These are phyloP conservation scores for Thuja plicata DNA, from an alignment of 83 land plant genomes.

Conservation along the genomic window DNA sequence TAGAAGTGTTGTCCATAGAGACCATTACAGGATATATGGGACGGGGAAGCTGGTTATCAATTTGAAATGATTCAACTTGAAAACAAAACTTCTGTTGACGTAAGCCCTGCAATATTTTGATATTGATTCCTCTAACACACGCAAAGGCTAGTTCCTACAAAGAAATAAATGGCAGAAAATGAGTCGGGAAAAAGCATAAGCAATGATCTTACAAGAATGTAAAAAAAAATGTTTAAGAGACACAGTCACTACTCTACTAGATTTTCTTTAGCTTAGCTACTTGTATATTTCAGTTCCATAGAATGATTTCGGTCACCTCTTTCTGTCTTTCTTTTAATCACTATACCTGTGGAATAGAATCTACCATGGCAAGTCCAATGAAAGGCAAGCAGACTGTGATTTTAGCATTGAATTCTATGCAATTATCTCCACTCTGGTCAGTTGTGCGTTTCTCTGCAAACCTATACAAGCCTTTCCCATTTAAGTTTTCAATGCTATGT, in stretches of 20 bases:
- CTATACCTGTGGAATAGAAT: constrained; percentile 75
- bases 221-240: neutral
- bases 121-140: constrained; percentile 54
- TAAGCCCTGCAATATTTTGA: constrained; percentile 56
- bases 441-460: constrained; percentile 23
- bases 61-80: constrained; percentile 63
- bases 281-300: neutral
- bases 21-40: constrained; percentile 83
- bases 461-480: constrained; percentile 18
- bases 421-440: constrained; percentile 33
- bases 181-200: neutral
- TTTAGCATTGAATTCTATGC: constrained; percentile 36
- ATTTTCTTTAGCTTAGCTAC: neutral
- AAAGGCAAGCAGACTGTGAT: constrained; percentile 45
- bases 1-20: constrained; percentile 51
- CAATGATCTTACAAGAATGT: neutral
- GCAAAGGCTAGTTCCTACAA: constrained; percentile 82
- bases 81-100: constrained; percentile 72
- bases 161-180: neutral
- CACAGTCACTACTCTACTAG: neutral
- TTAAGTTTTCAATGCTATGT: constrained; percentile 51
- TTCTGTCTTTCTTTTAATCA: constrained; percentile 13
- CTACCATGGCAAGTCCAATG: constrained; percentile 79
- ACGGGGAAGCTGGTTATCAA: constrained; percentile 83
- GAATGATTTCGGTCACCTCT: constrained; percentile 4